phyloP scores from a whole-genome alignment of 805 yeast genomes.

The Lachancea fermentati region DNA sequence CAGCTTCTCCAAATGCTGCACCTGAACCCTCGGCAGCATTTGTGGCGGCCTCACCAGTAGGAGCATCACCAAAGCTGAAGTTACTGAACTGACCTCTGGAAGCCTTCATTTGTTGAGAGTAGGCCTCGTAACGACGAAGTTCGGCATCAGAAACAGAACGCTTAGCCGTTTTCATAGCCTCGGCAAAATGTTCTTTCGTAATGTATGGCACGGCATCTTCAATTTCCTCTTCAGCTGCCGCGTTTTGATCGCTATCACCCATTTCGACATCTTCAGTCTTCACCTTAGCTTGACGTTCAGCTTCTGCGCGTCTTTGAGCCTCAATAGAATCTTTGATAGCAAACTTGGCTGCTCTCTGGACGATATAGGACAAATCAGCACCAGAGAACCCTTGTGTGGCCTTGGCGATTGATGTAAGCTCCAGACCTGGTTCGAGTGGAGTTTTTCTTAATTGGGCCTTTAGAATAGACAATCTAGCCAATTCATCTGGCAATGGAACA shows the following conservation, averaged over 20 bases:
- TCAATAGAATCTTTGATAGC: conserved; percentile 98
- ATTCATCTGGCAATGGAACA: conserved; percentile 97
- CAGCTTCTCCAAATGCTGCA: conserved; percentile 40
- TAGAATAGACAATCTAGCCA: conserved; percentile 87
- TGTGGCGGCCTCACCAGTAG: conserved; percentile 37
- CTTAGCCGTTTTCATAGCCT: conserved; percentile 99
- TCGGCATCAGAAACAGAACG: conserved; percentile 97
- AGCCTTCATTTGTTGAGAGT: conserved; percentile 92
- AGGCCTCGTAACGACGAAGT: conserved; percentile 96
- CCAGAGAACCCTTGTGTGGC: conserved; percentile 98
- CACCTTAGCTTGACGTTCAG: conserved; percentile 24
- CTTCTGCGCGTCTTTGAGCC: conserved; percentile 53
- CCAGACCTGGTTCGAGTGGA: conserved; percentile 96
- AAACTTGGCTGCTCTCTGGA: conserved; percentile 96
- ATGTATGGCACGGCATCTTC: conserved; percentile 96
- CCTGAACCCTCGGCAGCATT: conserved; percentile 33
- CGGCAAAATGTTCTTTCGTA: conserved; percentile 91
- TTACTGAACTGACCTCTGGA: conserved; percentile 92
- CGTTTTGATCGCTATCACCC: conserved; percentile 28
- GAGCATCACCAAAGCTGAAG: conserved; percentile 69
- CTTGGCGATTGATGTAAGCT: conserved; percentile 81
- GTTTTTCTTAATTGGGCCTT: conserved; percentile 96
- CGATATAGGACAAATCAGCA: conserved; percentile 96
- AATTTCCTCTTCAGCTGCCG: conserved; percentile 48
- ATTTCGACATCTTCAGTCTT: conserved; percentile 43